Evolutionary conservation across 257 asterid genomes (phyloP), one percentile per base, ranked within the genome.

Genomic region (Solanum commersonii): DNA sequence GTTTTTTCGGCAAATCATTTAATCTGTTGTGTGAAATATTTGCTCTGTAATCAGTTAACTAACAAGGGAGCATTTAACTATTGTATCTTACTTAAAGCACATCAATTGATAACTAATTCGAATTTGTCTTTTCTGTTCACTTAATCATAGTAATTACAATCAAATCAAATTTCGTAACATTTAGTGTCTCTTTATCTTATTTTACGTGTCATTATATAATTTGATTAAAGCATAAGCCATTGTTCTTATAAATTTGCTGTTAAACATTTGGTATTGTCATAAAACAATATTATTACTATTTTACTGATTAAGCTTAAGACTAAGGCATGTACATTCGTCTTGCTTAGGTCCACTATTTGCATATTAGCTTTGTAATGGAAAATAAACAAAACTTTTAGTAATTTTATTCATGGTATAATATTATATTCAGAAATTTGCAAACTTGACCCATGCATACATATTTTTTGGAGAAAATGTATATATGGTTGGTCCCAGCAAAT

Each of bases 51-150:
- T 40, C 77, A 84, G 37, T 84, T 52, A n/a, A 40, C 49, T 27
- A 35, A 87, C 34, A 88, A 74, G 89, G 89, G 87, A 88, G 83
- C 18, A 73, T 65, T 84, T 89, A 84, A 29, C 90, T 83, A 71
- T 6, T 27, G 8, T 27, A 72, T 60, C 68, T 34, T 37, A 79
- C 38, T 79, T 79, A 42, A 78, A 34, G 25, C 67, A 77, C 84
- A 79, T 79, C 38, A 16, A 79, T 27, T 44, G 25, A 15, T 27
- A 79, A 27, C n/a, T 71, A 8, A 71, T 76, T 76, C 59, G 25
- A 77, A 12, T 56, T 10, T 79, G 67, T 44, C 67, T 27, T 81
- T 8, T 23, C 31, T 63, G 4, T 65, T 65, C 63, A 81, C 85
- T 46, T 29, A 82, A 49, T 49, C 29, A 49, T 18, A 10, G 12